A percentile compares a stretch with the other conserved stretches of the same genome.
Evolutionary conservation across 192 early-diverging fungal species (phyloP).

Genomic region (Paraglomus brasilianum): DNA sequence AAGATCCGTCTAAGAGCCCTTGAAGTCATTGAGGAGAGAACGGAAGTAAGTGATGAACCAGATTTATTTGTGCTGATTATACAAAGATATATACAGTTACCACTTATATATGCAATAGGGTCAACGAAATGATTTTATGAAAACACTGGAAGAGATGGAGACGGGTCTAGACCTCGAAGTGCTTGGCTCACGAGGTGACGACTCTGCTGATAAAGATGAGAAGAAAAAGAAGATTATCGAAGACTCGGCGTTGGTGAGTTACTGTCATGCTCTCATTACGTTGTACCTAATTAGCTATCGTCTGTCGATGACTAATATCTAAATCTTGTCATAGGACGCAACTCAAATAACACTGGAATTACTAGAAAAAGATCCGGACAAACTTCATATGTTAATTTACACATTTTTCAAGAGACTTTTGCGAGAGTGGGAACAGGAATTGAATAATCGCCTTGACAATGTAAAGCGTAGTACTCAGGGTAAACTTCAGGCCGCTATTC

Average conservation of each 20-base stretch:
- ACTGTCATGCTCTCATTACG: background rate
- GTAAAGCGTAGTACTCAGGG: constrained; percentile 77
- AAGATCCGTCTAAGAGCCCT: constrained; percentile 75
- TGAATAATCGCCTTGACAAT: constrained; percentile 75
- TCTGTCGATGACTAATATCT: background rate
- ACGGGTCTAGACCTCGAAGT: constrained; percentile 73
- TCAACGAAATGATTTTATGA: constrained; percentile 91
- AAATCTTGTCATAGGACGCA: constrained; percentile 52
- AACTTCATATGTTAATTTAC: constrained; percentile 67
- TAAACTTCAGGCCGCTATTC: constrained; percentile 77
- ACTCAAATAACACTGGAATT: constrained; percentile 67
- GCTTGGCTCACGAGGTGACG: constrained; percentile 57
- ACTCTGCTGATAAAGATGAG: constrained; percentile 44
- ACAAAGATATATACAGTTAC: background rate
- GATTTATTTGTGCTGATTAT: background rate
- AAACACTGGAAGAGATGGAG: constrained; percentile 80
- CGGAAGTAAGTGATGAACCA: constrained; percentile 37
- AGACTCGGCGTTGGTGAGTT: constrained; percentile 49
- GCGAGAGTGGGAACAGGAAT: constrained; percentile 81
- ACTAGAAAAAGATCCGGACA: constrained; percentile 76
- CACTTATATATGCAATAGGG: constrained; percentile 40
- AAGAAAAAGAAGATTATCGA: constrained; percentile 48
- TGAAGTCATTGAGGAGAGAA: constrained; percentile 80
- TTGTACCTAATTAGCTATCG: background rate
- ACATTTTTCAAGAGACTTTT: constrained; percentile 83